Conservation (phyloP, 139 green algal genomes). For the Chlorella sorokiniana region DNA sequence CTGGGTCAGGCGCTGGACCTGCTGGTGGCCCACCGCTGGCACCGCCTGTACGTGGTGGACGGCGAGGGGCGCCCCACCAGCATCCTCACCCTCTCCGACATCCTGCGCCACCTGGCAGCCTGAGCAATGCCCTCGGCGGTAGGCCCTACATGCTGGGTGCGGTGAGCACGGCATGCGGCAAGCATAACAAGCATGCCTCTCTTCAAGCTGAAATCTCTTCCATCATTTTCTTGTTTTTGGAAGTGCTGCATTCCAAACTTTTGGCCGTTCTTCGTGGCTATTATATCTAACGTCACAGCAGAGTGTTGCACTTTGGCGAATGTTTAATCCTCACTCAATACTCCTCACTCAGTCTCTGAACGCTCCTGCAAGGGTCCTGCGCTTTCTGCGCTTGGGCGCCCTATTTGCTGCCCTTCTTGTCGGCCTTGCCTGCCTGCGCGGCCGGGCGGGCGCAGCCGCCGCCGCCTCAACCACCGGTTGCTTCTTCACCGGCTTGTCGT, state of each 20-base stretch:
- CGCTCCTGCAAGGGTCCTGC: no score
- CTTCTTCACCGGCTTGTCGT: not conserved
- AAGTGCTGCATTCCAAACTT: no score
- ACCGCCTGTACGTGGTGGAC: slow-evolving; percentile 61
- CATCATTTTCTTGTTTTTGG: no score
- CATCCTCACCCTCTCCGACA: slow-evolving; percentile 60
- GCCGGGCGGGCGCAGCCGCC: no score
- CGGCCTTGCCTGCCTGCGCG: not conserved
- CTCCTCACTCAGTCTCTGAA: no score
- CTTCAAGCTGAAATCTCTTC: no score
- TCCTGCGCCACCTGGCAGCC: slow-evolving; percentile 34
- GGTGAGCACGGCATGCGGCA: not conserved
- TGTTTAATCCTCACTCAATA: no score
- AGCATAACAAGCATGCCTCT: no score
- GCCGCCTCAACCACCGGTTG: not conserved
- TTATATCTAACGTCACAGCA: no score
- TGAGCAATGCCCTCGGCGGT: not conserved
- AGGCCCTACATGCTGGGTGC: not conserved
- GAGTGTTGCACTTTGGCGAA: no score
- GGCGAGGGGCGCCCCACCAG: slow-evolving; percentile 40
- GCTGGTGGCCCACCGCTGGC: slow-evolving; percentile 35
- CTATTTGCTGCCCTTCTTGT: not conserved
- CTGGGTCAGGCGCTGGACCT: slow-evolving; percentile 14
- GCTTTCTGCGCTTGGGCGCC: no score
- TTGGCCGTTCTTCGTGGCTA: no score